phyloP scores from a whole-genome alignment of 2,329 filamentous ascomycete genomes.

The Penicillium sp. region DNA sequence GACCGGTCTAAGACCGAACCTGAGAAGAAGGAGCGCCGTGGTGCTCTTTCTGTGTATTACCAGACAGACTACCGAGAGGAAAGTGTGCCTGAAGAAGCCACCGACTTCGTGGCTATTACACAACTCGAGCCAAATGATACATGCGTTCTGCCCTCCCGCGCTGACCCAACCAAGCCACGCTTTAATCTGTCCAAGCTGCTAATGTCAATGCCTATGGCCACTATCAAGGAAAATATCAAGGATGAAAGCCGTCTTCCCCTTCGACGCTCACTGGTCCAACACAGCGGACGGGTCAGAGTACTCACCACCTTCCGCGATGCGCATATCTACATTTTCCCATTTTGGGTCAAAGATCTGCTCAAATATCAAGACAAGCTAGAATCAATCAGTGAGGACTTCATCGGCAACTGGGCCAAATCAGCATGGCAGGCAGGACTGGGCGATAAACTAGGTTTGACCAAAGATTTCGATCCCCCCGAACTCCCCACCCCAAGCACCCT shows the following conservation, averaged over 20 bases:
- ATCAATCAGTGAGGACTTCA: not conserved
- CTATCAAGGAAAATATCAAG: conserved; percentile 1
- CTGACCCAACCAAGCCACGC: not conserved
- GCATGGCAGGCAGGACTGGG: conserved; percentile 5
- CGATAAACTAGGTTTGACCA: conserved; percentile 2
- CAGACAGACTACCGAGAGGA: not conserved
- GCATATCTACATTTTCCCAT: conserved; percentile 3
- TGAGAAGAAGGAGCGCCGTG: not conserved
- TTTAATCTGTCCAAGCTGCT: conserved; percentile 3
- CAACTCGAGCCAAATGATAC: not conserved
- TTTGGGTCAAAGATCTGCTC: conserved; percentile 3
- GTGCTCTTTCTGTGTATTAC: not conserved
- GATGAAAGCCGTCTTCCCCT: not conserved
- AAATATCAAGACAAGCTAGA: not conserved
- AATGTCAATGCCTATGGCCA: conserved; percentile 3
- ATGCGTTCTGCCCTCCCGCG: not conserved
- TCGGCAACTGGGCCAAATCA: conserved; percentile 4
- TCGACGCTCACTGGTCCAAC: not conserved
- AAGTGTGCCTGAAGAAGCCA: not conserved
- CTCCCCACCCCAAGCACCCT: not conserved
- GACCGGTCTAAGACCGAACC: not conserved
- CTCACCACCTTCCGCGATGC: conserved; percentile 5
- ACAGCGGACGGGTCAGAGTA: not conserved
- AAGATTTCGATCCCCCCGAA: not conserved
- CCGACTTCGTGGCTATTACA: conserved; percentile 1